Conservation (phyloP, 1,284 basidiomycete genomes). For the Pulveroboletus sp. region DNA sequence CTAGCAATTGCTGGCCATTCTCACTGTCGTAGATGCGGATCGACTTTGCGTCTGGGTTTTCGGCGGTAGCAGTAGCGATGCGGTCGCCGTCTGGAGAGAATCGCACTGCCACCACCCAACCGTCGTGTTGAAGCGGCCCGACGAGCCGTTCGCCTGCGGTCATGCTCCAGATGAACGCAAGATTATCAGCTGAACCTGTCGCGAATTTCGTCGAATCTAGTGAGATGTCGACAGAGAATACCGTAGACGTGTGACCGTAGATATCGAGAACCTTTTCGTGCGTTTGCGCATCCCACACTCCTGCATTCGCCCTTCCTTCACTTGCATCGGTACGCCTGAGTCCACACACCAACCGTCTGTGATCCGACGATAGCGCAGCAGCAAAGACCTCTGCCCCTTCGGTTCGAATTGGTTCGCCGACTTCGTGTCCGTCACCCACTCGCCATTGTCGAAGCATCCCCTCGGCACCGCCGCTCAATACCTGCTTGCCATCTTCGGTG, state of each 20-base stretch:
- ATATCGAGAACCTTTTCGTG: background rate
- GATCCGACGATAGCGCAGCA: background rate
- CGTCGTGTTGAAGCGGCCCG: background rate
- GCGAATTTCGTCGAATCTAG: background rate
- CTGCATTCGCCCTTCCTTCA: background rate
- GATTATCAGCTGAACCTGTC: background rate
- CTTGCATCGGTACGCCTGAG: background rate
- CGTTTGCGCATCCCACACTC: background rate
- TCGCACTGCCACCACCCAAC: background rate
- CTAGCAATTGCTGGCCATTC: background rate
- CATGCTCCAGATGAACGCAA: background rate
- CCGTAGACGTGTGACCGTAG: background rate
- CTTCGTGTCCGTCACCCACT: background rate
- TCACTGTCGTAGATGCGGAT: background rate
- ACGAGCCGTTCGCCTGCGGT: background rate
- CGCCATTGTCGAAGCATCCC: background rate
- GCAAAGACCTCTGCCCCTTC: background rate
- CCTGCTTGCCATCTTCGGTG: background rate
- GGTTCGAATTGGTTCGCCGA: background rate
- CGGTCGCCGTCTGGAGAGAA: slow-evolving; percentile 2
- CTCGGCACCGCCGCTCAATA: background rate
- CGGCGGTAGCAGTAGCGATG: background rate
- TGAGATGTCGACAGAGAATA: slow-evolving; percentile 1
- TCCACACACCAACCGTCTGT: slow-evolving; percentile 2
- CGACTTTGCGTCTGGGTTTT: background rate